Base-by-base conservation (phyloP, 2,329 filamentous ascomycete species). In the Paecilomyces variotii region DNA sequence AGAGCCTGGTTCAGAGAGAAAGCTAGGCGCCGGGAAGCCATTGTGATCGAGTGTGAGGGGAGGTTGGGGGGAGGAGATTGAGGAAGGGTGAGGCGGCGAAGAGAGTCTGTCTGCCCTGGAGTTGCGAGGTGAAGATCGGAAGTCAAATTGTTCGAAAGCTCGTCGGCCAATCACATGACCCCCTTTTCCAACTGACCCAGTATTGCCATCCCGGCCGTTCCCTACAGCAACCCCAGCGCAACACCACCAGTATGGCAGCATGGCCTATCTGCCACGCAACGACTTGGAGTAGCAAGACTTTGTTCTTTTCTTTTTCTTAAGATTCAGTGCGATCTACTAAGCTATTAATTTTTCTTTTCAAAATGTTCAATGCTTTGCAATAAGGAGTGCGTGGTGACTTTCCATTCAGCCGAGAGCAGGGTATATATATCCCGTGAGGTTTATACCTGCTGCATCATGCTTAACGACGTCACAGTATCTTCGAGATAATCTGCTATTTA, bases 11-110 rank as follows among this genome's bases (percentile, higher is more conserved):
- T 86, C 74, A 97, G 86, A 83, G 92, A 96, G 80, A 95, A 85
- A 83, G 92, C 92, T 82, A 97, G 87, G 87, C 91, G 90, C 86
- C 92, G 87, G 80, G 93, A 96, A 82, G 93, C 93, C 93, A 97
- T 97, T 77, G 77, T 72, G 66, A 66, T 66, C 59, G 63, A 69
- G 62, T 66, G 58, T 72, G 70, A 64, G 63, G 64, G 69, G 65
- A 64, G 69, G 71, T 70, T 70, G 66, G 63, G 66, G 67, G 66
- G 66, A 67, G 68, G 78, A 78, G 74, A 76, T 76, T 77, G 74
- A 75, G 77, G 80, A 78, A 76, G 74, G 75, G 77, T 74, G 75
- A 77, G 78, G 76, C 74, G 72, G 62, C 68, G 57, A 59, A 63
- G 65, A 54, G 62, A 66, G 64, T 63, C 60, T 62, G 62, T 65